A percentile compares a stretch with the other conserved stretches of the same genome.
Evolutionary conservation across 2,329 filamentous ascomycete species (phyloP).

Genomic region (Aspergillus niger): DNA sequence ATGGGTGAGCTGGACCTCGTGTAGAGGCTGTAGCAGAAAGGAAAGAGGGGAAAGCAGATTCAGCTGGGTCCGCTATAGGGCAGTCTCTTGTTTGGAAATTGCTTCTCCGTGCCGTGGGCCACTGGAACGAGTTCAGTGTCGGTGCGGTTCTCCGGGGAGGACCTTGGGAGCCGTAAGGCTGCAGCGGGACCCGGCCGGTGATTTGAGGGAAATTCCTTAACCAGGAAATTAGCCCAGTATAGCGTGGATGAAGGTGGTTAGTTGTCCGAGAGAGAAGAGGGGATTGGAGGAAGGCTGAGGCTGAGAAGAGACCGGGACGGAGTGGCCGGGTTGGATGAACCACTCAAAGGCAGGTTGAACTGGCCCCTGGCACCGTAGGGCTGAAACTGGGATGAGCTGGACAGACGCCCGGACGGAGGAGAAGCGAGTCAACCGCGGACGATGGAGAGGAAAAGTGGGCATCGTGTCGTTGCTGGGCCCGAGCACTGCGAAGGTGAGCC

Average conservation of each 20-base stretch:
- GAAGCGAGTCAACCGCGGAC: neutral
- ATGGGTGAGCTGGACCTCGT: neutral
- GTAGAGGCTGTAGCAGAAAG: neutral
- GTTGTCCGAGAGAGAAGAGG: neutral
- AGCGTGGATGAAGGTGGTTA: neutral
- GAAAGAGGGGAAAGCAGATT: neutral
- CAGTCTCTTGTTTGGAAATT: neutral
- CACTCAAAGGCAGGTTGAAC: neutral
- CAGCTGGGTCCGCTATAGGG: neutral
- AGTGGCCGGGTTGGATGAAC: neutral
- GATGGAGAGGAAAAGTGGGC: neutral
- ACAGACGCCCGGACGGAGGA: neutral
- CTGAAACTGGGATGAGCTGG: neutral
- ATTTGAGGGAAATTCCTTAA: neutral
- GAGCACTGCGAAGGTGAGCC: too few relatives aligned
- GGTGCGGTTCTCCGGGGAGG: slow-evolving; percentile 1
- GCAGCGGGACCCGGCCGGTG: neutral
- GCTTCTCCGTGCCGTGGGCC: neutral
- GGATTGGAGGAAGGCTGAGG: neutral
- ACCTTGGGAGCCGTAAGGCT: slow-evolving; percentile 5
- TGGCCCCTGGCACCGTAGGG: slow-evolving; percentile 1
- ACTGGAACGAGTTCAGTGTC: neutral
- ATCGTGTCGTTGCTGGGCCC: too few relatives aligned
- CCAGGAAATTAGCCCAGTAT: neutral
- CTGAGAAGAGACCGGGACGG: neutral